Conservation (phyloP, 129 eudicot genomes). For the Arctium lappa region DNA sequence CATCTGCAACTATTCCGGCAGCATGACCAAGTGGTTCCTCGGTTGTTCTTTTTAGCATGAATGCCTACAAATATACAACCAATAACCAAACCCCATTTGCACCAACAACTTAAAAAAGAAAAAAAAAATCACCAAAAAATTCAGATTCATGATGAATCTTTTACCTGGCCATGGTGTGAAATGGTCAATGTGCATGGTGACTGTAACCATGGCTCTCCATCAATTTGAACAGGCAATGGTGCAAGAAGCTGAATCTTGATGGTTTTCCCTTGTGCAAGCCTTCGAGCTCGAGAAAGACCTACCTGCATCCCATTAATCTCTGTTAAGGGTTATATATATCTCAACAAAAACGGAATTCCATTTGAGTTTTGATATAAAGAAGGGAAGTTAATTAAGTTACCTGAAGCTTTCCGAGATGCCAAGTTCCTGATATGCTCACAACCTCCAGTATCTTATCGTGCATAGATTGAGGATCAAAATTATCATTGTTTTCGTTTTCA, state of each 20-base stretch:
- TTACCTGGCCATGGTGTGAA: constrained; percentile 88
- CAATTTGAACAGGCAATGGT: constrained; percentile 84
- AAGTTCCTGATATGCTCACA: constrained; percentile 86
- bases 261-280: constrained; percentile 81
- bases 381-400: constrained; percentile 16
- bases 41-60: constrained; percentile 67
- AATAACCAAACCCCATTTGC: not conserved
- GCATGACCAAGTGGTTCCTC: constrained; percentile 86
- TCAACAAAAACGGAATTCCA: not conserved
- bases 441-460: constrained; percentile 86
- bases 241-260: constrained; percentile 65
- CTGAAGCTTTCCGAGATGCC: constrained; percentile 97
- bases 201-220: constrained; percentile 88
- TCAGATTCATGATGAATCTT: not conserved
- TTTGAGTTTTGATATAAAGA: not conserved
- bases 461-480: constrained; percentile 71
- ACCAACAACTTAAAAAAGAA: not conserved
- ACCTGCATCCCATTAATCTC: constrained; percentile 36
- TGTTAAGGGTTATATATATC: not conserved
- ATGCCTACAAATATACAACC: constrained; percentile 42
- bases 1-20: constrained; percentile 77
- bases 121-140: not conserved
- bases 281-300: constrained; percentile 87
- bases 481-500: constrained; percentile 71
- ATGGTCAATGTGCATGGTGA: constrained; percentile 76